Base-by-base conservation (phyloP, 2,329 filamentous ascomycete species). In the Pezicula carpinea region DNA sequence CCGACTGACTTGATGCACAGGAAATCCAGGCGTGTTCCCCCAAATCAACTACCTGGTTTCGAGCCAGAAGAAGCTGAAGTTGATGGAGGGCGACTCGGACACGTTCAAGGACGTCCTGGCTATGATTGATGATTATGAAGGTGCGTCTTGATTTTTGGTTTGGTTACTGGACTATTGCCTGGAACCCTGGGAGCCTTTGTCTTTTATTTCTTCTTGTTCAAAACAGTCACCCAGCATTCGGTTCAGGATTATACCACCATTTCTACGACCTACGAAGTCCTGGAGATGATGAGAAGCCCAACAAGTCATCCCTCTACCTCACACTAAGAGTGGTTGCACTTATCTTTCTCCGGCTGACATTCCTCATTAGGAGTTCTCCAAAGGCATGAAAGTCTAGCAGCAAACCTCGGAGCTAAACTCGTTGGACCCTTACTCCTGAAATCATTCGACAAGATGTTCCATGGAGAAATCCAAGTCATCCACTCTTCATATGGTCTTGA, bases 371-470 rank as follows among this genome's bases (percentile, higher is more conserved):
- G 83, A 54, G 87, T 93, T 14, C 73, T 95, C 44, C 87, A 88
- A 59, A 82, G 88, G 46, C 87, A 92, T 64, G 89, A 96, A 69
- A 92, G 87, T 65, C 80, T 95, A 58, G 90, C 89, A 39, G 85
- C 86, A 48, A 92, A 89, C 59, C 75, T 96, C 21, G 89, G 89
- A 58, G 89, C 88, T 46, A 87, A 89, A 56, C 83, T 91, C 15
- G 80, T 90, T 1, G 89, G 87, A 0, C 88, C 89, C 19, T 88
- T 91, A 43, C 70, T 95, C 52, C 80, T 95, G 59, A 90, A 90
- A 67, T 85, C 88, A 35, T 89, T 95, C 64, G 89, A 95, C 65
- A 80, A 87, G 44, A 76, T 92, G 47, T 95, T 96, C 60, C 89
- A 95, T 54, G 87, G 86, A 0, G 82, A 87, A 18, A 89, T 91